These are phyloP conservation scores for Amphichorda felina DNA, from an alignment of 2,329 filamentous ascomycete genomes.

Conservation along the genomic window DNA sequence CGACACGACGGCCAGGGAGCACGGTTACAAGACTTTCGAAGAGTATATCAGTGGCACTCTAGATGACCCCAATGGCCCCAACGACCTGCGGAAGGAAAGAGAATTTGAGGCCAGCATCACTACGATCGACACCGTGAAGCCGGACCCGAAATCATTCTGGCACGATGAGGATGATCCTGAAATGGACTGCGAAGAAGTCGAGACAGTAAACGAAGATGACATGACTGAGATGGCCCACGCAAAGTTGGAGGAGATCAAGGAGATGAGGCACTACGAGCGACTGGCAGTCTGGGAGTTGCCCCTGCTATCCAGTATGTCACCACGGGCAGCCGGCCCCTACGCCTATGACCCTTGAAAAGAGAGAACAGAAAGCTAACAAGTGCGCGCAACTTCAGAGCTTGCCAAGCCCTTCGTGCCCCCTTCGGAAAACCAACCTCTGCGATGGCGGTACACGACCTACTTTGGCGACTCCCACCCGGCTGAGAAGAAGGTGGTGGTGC, in stretches of 20 bases:
- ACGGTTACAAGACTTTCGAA: constrained; percentile 19
- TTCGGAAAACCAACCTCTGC: constrained; percentile 55
- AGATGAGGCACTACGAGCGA: constrained; percentile 78
- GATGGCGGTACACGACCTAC: constrained; percentile 95
- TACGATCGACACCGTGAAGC: constrained; percentile 16
- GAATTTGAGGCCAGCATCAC: constrained; percentile 17
- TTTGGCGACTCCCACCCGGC: constrained; percentile 90
- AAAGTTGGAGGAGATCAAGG: constrained; percentile 79
- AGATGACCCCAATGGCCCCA: constrained; percentile 8
- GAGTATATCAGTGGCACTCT: constrained; percentile 17
- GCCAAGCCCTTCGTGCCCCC: constrained; percentile 72
- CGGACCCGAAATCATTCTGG: constrained; percentile 31
- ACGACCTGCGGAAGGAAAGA: constrained; percentile 9
- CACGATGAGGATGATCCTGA: constrained; percentile 36
- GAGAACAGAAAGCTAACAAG: not conserved
- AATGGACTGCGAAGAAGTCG: constrained; percentile 36
- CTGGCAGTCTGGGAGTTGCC: constrained; percentile 95
- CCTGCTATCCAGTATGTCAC: constrained; percentile 63
- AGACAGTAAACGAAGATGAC: constrained; percentile 68
- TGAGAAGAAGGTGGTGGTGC: constrained; percentile 85
- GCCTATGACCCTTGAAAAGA: not conserved
- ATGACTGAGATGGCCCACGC: constrained; percentile 73
- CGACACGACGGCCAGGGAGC: constrained; percentile 21
- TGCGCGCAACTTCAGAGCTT: constrained; percentile 44
- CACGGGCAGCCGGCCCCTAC: not conserved